Percentiles rank a stretch among this genome's conserved stretches.
Conservation (phyloP, 441 rosid species). For the Brassica hybrid region DNA sequence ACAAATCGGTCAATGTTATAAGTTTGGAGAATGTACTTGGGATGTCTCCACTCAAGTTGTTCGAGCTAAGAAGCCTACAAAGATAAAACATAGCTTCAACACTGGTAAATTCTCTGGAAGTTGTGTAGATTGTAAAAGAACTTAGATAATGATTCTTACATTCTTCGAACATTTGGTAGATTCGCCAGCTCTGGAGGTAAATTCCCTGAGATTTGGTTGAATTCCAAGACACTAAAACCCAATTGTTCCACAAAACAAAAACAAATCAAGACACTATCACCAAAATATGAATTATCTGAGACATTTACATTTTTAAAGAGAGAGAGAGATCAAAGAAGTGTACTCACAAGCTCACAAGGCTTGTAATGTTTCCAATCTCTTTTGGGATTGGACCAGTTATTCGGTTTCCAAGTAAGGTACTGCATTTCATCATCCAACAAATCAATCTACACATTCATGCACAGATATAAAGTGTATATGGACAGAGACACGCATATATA, state of each 20-base stretch:
- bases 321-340: background rate
- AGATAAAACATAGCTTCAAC: constrained; percentile 7
- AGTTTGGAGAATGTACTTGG: constrained; percentile 61
- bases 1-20: constrained; percentile 53
- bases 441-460: background rate
- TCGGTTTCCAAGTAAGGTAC: constrained; percentile 58
- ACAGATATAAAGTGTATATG: background rate
- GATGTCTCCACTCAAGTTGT: constrained; percentile 56
- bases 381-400: constrained; percentile 60
- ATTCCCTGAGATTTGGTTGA: constrained; percentile 58
- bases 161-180: constrained; percentile 35
- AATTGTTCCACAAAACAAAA: background rate
- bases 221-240: constrained; percentile 45
- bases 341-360: constrained; percentile 52
- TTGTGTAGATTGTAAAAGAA: constrained; percentile 23
- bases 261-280: background rate
- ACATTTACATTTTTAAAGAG: background rate
- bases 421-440: constrained; percentile 37
- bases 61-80: constrained; percentile 56
- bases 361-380: constrained; percentile 56
- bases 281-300: background rate
- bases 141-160: constrained; percentile 45
- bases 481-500: background rate
- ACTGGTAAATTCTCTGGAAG: constrained; percentile 31
- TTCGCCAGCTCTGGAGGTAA: constrained; percentile 62